phyloP scores from a whole-genome alignment of 805 yeast genomes.

The Jamesozyma spencerorum region DNA sequence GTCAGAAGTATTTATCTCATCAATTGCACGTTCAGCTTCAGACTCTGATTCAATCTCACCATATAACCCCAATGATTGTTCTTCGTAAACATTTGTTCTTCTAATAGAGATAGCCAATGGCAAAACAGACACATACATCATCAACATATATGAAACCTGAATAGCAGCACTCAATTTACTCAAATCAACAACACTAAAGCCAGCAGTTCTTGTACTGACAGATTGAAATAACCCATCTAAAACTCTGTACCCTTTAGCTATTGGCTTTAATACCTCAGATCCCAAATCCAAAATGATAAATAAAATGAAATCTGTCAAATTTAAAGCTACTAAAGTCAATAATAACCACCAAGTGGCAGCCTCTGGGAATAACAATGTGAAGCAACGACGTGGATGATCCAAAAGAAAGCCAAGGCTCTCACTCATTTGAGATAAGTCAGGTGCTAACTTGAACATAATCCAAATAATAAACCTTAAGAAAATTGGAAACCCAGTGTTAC shows the following conservation, averaged over 20 bases:
- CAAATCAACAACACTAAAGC: slow-evolving; percentile 67
- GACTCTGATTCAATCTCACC: slow-evolving; percentile 27
- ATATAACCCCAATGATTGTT: slow-evolving; percentile 91
- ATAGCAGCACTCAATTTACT: slow-evolving; percentile 76
- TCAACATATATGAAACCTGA: slow-evolving; percentile 84
- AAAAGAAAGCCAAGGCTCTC: slow-evolving; percentile 80
- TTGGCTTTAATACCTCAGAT: slow-evolving; percentile 39
- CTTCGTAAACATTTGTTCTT: slow-evolving; percentile 96
- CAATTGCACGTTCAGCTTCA: slow-evolving; percentile 21
- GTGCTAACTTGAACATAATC: slow-evolving; percentile 60
- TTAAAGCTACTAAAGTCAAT: slow-evolving; percentile 60
- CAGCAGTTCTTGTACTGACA: slow-evolving; percentile 88
- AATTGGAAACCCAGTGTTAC: slow-evolving; percentile 93
- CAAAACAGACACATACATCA: slow-evolving; percentile 97
- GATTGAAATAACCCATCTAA: slow-evolving; percentile 86
- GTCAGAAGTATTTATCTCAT: slow-evolving; percentile 1
- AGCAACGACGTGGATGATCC: slow-evolving; percentile 96
- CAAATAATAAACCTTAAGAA: slow-evolving; percentile 74
- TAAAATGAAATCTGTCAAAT: slow-evolving; percentile 67
- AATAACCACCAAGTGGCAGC: slow-evolving; percentile 94
- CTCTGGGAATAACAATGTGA: slow-evolving; percentile 83
- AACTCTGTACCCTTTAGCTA: slow-evolving; percentile 60
- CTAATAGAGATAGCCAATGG: slow-evolving; percentile 95
- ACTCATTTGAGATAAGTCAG: slow-evolving; percentile 48
- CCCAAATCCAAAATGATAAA: slow-evolving; percentile 71